Base-by-base conservation (phyloP, 106 monocot genomes). In the Narthecium ossifragum region DNA sequence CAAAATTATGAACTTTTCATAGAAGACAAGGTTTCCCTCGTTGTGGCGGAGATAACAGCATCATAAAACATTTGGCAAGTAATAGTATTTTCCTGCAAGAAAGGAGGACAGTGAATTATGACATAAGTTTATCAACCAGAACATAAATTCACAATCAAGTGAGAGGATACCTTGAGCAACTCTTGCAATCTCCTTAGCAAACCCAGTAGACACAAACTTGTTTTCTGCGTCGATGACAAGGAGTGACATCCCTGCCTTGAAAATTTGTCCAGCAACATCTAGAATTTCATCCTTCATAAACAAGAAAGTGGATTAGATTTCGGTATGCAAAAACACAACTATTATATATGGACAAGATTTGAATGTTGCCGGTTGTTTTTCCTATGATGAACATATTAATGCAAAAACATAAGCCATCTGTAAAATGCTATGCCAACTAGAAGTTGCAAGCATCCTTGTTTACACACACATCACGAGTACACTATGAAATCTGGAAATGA, bases 11-110 rank as follows among this genome's bases (percentile, higher is more conserved):
- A 71, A 47, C 71, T 91, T 53, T 98, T 98, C 46, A 98, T 62
- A 12, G 29, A 78, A 23, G 91, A 81, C 34, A 98, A 63, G 3
- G 98, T 91, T 32, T 81, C 84, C 65, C 65, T 91, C 23, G 98
- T 98, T 23, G 98, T 77, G 0, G 91, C 87, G 58, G 98, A 91
- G 28, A 98, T 98, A 33, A 98, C 75, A 37, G 98, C 98, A 75
- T 98, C 98, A 63, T 90, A n/a, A 98, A 48, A 91, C 98, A 77
- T 98, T 98, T 50, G 98, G 98, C 59, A 98, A 78, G 68, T 98
- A 98, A 62, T 98, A 98, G 46, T 98, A 98, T 72, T 98, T 98
- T 24, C 98, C 98, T 98, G 76, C 46, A 51, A 53, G 3, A 62
- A 24, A n/a, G 30, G 27, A 36, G 24, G 7, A 27, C 27, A 30